Conservation (phyloP, 2,329 filamentous ascomycete genomes). For the Aspergillus fumigatiaffinis region DNA sequence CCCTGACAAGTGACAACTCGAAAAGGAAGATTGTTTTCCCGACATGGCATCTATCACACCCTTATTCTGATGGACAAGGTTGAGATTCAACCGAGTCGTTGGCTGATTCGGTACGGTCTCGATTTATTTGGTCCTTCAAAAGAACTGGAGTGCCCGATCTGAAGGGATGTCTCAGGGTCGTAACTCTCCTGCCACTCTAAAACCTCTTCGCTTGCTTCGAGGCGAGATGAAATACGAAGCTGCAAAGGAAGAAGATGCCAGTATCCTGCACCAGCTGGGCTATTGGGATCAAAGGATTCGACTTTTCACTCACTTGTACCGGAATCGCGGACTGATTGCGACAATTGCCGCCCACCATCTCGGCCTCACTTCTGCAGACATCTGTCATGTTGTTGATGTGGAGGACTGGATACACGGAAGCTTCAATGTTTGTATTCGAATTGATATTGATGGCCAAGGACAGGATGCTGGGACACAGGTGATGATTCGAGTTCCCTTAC, state of each 20-base stretch:
- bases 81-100: background rate
- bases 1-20: too few species aligned
- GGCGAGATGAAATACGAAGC: constrained; percentile 19
- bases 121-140: too few species aligned
- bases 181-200: background rate
- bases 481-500: constrained; percentile 21
- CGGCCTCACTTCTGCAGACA: constrained; percentile 2
- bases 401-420: constrained; percentile 18
- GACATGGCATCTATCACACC: too few species aligned
- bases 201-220: constrained; percentile 12
- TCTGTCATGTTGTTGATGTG: constrained; percentile 9
- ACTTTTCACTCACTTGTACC: constrained; percentile 12
- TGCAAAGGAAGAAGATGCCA: constrained; percentile 18
- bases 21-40: too few species aligned
- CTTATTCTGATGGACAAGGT: too few species aligned
- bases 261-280: constrained; percentile 20
- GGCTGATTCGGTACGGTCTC: background rate
- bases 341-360: constrained; percentile 24
- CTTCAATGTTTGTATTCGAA: constrained; percentile 23
- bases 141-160: background rate
- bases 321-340: constrained; percentile 7
- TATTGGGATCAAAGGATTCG: constrained; percentile 14
- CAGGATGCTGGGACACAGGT: constrained; percentile 3
- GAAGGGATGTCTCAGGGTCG: background rate
- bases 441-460: constrained; percentile 7